Percentiles rank a stretch among this genome's conserved stretches.
Conservation (phyloP, 2,329 filamentous ascomycete genomes). For the Phialophora macrospora region DNA sequence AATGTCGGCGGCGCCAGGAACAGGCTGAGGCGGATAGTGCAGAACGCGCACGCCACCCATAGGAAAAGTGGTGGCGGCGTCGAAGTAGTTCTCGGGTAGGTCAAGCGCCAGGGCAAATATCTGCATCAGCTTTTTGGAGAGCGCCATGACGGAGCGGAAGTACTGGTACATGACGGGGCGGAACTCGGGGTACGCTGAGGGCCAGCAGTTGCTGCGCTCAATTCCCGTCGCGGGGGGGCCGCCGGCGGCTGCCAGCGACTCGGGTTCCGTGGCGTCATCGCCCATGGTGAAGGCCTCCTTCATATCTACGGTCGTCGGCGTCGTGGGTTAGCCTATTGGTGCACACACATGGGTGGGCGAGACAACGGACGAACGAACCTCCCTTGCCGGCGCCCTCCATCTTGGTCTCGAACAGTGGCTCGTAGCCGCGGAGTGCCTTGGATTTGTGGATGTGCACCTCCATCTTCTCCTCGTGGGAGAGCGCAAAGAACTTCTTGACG, state of each 20-base stretch:
- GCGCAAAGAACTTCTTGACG: slow-evolving; percentile 50
- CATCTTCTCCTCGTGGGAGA: slow-evolving; percentile 54
- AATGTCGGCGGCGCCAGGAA: slow-evolving; percentile 25
- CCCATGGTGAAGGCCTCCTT: slow-evolving; percentile 18
- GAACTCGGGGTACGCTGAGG: slow-evolving; percentile 13
- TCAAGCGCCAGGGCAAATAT: slow-evolving; percentile 50
- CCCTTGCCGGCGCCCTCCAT: slow-evolving; percentile 18
- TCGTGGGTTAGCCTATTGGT: slow-evolving; percentile 2
- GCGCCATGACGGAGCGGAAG: slow-evolving; percentile 7
- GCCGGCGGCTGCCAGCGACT: background rate
- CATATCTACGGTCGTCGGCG: slow-evolving; percentile 7
- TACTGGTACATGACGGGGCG: slow-evolving; percentile 13
- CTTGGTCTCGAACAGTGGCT: slow-evolving; percentile 17
- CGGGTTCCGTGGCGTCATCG: slow-evolving; percentile 13
- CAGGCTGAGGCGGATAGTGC: slow-evolving; percentile 51
- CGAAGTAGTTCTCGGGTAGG: slow-evolving; percentile 41
- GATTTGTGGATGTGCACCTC: slow-evolving; percentile 49
- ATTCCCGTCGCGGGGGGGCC: background rate
- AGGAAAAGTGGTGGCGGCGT: slow-evolving; percentile 53
- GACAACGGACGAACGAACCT: slow-evolving; percentile 18
- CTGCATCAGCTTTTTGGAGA: slow-evolving; percentile 18
- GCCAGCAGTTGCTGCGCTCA: slow-evolving; percentile 11
- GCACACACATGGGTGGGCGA: slow-evolving; percentile 1
- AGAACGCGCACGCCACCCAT: slow-evolving; percentile 45
- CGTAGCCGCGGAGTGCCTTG: slow-evolving; percentile 16